These are phyloP conservation scores for Ramaria rubella DNA, from an alignment of 768 basidiomycete genomes.

Conservation along the genomic window DNA sequence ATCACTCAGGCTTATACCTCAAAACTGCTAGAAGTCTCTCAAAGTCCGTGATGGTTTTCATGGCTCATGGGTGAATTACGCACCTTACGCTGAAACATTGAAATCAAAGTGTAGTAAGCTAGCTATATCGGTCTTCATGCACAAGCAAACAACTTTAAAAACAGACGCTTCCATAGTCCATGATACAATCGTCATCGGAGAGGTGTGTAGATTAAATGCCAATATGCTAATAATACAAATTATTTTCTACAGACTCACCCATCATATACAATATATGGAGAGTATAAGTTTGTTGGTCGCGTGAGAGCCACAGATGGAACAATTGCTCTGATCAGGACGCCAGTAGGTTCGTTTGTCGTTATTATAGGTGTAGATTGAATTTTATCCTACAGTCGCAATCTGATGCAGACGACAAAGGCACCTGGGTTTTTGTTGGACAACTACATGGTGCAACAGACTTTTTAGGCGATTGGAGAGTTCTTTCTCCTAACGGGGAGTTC, in stretches of 20 bases:
- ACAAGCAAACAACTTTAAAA: background rate
- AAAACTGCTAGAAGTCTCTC: background rate
- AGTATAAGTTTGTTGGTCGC: constrained; percentile 1
- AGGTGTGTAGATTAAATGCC: background rate
- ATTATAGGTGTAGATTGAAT: background rate
- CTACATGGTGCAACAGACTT: background rate
- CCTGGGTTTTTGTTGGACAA: constrained; percentile 4
- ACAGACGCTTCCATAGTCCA: background rate
- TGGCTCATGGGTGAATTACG: background rate
- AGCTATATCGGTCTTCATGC: background rate
- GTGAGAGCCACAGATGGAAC: background rate
- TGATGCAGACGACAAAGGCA: background rate
- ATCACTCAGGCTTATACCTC: background rate
- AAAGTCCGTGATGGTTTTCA: background rate
- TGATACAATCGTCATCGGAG: background rate
- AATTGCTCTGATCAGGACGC: constrained; percentile 1
- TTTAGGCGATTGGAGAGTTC: constrained; percentile 5
- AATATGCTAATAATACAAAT: background rate
- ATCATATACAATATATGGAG: background rate
- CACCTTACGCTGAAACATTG: background rate
- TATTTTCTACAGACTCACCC: background rate
- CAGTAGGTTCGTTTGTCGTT: background rate
- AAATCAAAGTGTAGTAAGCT: background rate
- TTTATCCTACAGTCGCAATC: background rate
- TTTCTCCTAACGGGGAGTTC: background rate